These are phyloP conservation scores for Candida jianshihensis DNA, from an alignment of 805 yeast genomes.

Conservation along the genomic window DNA sequence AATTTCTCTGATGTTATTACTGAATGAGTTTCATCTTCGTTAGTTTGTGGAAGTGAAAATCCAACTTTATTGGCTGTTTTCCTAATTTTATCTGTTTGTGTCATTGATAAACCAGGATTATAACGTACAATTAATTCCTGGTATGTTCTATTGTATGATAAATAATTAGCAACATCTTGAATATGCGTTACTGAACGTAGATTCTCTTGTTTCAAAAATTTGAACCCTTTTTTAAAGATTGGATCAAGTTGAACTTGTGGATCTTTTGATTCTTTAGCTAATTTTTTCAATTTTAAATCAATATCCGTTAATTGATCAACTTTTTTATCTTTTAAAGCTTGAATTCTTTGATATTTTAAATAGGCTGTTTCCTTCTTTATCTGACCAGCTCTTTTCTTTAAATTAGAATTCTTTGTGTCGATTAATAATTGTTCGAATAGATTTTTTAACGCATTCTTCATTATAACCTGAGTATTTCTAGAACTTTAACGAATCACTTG, in stretches of 20 bases:
- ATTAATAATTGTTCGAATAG: constrained; percentile 18
- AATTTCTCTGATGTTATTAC: not conserved
- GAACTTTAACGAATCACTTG: too few species aligned
- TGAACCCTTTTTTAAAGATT: constrained; percentile 8
- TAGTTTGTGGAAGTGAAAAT: constrained; percentile 45
- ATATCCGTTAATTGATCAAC: constrained; percentile 14
- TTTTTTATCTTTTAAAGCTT: constrained; percentile 18
- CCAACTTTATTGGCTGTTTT: constrained; percentile 90
- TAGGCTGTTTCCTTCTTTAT: constrained; percentile 20
- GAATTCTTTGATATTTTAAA: constrained; percentile 19
- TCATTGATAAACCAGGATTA: constrained; percentile 75
- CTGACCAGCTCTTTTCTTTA: constrained; percentile 20
- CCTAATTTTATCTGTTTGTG: constrained; percentile 70
- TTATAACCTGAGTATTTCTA: too few species aligned
- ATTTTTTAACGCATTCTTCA: constrained; percentile 13
- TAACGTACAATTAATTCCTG: constrained; percentile 76
- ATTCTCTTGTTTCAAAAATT: too few species aligned
- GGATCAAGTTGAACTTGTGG: constrained; percentile 13
- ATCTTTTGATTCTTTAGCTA: constrained; percentile 13
- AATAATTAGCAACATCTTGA: constrained; percentile 52
- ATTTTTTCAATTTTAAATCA: constrained; percentile 11
- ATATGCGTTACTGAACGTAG: constrained; percentile 35
- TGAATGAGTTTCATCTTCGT: constrained; percentile 16
- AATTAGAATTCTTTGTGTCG: constrained; percentile 16
- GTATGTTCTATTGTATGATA: constrained; percentile 70